Percentiles rank a stretch among this genome's conserved stretches.
Conservation (phyloP, 169 alveolate genomes). For the Plasmodium berghei region DNA sequence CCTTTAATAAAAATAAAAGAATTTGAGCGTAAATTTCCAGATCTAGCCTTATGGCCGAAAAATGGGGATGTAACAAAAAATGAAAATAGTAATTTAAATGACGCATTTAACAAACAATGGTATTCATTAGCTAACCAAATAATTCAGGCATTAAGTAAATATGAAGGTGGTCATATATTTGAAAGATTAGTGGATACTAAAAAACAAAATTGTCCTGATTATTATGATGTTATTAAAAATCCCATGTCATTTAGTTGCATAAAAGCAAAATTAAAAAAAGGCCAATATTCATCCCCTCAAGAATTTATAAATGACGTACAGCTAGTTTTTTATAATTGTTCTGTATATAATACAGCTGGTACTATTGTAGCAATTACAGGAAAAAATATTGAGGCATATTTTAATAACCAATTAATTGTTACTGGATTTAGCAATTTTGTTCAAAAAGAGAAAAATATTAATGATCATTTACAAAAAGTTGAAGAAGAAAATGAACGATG, state of each 20-base stretch:
- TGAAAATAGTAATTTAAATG: slow-evolving; percentile 79
- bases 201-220: slow-evolving; percentile 92
- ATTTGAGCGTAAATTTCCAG: slow-evolving; percentile 88
- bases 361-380: slow-evolving; percentile 90
- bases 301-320: slow-evolving; percentile 89
- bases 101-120: slow-evolving; percentile 89
- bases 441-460: slow-evolving; percentile 77
- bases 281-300: slow-evolving; percentile 85
- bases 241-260: slow-evolving; percentile 92
- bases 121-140: slow-evolving; percentile 81
- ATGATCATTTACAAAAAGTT: slow-evolving; percentile 80
- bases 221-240: slow-evolving; percentile 89
- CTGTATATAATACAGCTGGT: slow-evolving; percentile 88
- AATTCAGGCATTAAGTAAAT: slow-evolving; percentile 84
- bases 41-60: slow-evolving; percentile 89
- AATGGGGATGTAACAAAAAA: slow-evolving; percentile 78
- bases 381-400: slow-evolving; percentile 87
- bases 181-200: slow-evolving; percentile 92
- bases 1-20: slow-evolving; percentile 88
- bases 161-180: slow-evolving; percentile 92
- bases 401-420: slow-evolving; percentile 82
- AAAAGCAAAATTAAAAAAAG: slow-evolving; percentile 85
- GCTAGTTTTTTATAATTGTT: slow-evolving; percentile 89
- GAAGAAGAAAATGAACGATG: slow-evolving; percentile 72
- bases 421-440: slow-evolving; percentile 79